Evolutionary conservation across 352 stramenopile species (phyloP).

Genomic region (Elongisporangium prolatum): DNA sequence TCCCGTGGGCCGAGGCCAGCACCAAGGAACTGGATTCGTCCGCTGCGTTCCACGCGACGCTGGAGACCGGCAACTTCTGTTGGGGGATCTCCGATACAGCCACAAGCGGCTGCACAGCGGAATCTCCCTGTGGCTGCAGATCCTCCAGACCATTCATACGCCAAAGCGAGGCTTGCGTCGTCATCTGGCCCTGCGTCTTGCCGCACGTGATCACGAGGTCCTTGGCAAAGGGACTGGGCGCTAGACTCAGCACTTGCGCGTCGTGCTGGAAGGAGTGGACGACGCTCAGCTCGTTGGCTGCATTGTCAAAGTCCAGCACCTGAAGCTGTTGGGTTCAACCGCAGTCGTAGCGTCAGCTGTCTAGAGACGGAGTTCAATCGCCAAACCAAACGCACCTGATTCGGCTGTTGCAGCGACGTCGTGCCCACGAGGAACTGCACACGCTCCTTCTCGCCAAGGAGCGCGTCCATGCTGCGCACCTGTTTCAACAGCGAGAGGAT

Average conservation of each 20-base stretch:
- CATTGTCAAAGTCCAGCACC: slow-evolving; percentile 53
- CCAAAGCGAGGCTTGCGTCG: slow-evolving; percentile 42
- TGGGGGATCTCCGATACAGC: slow-evolving; percentile 29
- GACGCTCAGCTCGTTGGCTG: slow-evolving; percentile 29
- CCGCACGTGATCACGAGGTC: slow-evolving; percentile 51
- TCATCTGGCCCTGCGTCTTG: slow-evolving; percentile 28
- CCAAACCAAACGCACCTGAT: slow-evolving; percentile 33
- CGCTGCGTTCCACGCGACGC: slow-evolving; percentile 39
- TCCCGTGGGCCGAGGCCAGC: slow-evolving; percentile 39
- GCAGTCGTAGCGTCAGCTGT: not conserved
- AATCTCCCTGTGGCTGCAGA: slow-evolving; percentile 4
- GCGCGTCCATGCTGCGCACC: slow-evolving; percentile 63
- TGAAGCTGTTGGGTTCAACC: slow-evolving; percentile 30
- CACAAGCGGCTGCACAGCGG: slow-evolving; percentile 19
- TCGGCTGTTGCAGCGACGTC: slow-evolving; percentile 52
- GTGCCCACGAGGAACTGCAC: slow-evolving; percentile 68
- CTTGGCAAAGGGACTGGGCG: slow-evolving; percentile 39
- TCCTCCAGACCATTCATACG: slow-evolving; percentile 23
- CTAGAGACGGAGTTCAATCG: not conserved
- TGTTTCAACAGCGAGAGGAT: slow-evolving; percentile 8
- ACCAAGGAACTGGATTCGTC: slow-evolving; percentile 13
- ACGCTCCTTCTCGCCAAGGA: slow-evolving; percentile 56
- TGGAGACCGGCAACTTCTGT: slow-evolving; percentile 42
- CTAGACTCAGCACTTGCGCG: slow-evolving; percentile 44
- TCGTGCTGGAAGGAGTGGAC: slow-evolving; percentile 34